phyloP scores from a whole-genome alignment of 257 asterid genomes.

The Linderniella brevidens region DNA sequence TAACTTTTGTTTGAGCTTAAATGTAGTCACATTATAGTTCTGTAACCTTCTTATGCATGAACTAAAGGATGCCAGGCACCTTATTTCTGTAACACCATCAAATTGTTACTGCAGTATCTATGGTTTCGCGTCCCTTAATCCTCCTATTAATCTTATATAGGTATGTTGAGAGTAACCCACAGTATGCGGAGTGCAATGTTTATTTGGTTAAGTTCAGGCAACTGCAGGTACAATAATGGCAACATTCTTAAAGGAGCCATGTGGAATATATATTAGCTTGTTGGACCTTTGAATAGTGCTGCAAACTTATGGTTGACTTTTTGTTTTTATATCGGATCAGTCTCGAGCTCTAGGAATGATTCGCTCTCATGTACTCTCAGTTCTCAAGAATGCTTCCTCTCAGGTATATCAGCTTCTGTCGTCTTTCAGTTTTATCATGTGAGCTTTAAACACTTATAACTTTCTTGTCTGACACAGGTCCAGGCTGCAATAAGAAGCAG shows the following conservation, averaged over 20 bases:
- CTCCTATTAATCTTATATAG: constrained; percentile 23
- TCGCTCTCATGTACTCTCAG: constrained; percentile 77
- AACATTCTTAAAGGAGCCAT: not conserved
- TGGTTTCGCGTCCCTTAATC: not conserved
- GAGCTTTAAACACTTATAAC: no score
- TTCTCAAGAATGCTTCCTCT: constrained; percentile 75
- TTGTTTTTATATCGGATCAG: constrained; percentile 22
- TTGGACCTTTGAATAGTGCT: no score
- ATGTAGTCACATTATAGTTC: constrained; percentile 7
- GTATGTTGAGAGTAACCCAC: constrained; percentile 93
- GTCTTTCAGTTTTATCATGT: constrained; percentile 3
- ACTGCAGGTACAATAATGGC: constrained; percentile 50
- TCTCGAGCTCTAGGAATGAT: constrained; percentile 97
- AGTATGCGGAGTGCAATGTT: constrained; percentile 94
- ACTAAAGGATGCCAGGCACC: constrained; percentile 5
- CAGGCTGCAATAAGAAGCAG: constrained; percentile 73
- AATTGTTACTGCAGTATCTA: not conserved
- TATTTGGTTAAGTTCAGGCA: constrained; percentile 97
- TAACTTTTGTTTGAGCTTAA: no score
- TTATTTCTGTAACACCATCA: no score
- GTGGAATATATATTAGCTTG: not conserved
- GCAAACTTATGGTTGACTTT: no score
- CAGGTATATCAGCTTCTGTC: constrained; percentile 41
- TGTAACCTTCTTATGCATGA: constrained; percentile 9
- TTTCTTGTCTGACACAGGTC: constrained; percentile 22